phyloP scores from a whole-genome alignment of 495 filamentous ascomycete genomes.

The Talaromyces ruber region DNA sequence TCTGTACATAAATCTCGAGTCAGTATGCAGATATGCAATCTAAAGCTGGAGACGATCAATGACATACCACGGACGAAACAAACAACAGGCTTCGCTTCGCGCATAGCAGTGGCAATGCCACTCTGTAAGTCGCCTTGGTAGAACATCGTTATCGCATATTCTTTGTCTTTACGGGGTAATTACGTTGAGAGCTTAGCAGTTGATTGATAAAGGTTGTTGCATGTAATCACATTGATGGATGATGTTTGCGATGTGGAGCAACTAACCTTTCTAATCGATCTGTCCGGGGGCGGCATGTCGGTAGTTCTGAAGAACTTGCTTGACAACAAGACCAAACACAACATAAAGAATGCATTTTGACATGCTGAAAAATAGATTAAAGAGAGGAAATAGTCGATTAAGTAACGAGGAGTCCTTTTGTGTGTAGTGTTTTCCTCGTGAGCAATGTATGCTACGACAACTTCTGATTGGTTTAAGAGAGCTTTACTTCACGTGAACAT shows the following conservation, averaged over 20 bases:
- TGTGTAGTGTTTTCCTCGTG: no score
- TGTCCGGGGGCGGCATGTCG: not conserved
- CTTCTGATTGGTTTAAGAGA: not conserved
- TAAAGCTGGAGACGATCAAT: constrained; percentile 26
- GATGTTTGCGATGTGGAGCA: not conserved
- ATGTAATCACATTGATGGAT: not conserved
- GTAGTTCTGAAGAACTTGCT: no score
- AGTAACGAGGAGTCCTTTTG: no score
- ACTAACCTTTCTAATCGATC: not conserved
- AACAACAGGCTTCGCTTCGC: constrained; percentile 52
- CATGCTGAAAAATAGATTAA: no score
- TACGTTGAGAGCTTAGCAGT: not conserved
- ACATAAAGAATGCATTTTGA: no score
- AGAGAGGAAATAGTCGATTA: no score
- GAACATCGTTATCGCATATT: constrained; percentile 49
- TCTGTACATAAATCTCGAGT: constrained; percentile 36
- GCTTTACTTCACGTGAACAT: not conserved
- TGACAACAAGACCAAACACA: no score
- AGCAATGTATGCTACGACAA: not conserved
- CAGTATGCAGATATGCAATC: constrained; percentile 12
- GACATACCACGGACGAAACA: constrained; percentile 61
- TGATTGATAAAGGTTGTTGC: not conserved
- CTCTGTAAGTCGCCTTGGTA: constrained; percentile 69
- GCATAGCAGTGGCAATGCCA: constrained; percentile 67
- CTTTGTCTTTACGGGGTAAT: not conserved